phyloP scores from a whole-genome alignment of 2,329 filamentous ascomycete genomes.

The Claviceps africana region DNA sequence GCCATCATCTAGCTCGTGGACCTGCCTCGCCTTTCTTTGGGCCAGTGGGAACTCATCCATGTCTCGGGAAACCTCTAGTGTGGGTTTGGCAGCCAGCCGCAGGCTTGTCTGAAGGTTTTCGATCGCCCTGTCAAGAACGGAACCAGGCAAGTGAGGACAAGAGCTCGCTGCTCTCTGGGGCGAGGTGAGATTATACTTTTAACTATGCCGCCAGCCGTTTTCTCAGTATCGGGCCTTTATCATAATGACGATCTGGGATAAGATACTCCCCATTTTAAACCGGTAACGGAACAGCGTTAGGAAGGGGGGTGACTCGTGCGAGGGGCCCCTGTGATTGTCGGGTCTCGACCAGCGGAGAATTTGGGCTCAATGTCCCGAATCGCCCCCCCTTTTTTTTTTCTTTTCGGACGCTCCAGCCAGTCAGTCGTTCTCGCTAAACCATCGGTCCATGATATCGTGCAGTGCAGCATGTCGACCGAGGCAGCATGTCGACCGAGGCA shows the following conservation, averaged over 20 bases:
- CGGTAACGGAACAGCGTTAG: slow-evolving; percentile 3
- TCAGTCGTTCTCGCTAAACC: background rate
- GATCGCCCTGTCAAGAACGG: slow-evolving; percentile 6
- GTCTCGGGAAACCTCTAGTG: slow-evolving; percentile 13
- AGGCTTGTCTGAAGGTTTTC: slow-evolving; percentile 6
- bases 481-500: background rate
- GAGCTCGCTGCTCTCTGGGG: background rate
- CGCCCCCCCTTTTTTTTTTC: background rate
- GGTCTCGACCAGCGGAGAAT: background rate
- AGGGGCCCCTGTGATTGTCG: background rate
- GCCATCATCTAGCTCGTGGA: slow-evolving; percentile 6
- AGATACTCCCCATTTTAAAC: background rate
- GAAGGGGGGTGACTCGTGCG: background rate
- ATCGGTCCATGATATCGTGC: background rate
- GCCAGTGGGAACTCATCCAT: slow-evolving; percentile 12
- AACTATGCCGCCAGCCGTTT: background rate
- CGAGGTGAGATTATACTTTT: slow-evolving; percentile 2
- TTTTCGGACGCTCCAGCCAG: background rate
- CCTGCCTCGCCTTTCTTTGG: slow-evolving; percentile 2
- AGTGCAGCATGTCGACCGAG: background rate
- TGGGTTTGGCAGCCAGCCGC: slow-evolving; percentile 6
- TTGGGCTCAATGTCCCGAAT: background rate
- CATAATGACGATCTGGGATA: background rate
- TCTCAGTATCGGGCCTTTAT: background rate
- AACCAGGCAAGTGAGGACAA: background rate